A percentile compares a stretch with the other conserved stretches of the same genome.
Conservation (phyloP, 106 monocot species). For the Chionographis japonica region DNA sequence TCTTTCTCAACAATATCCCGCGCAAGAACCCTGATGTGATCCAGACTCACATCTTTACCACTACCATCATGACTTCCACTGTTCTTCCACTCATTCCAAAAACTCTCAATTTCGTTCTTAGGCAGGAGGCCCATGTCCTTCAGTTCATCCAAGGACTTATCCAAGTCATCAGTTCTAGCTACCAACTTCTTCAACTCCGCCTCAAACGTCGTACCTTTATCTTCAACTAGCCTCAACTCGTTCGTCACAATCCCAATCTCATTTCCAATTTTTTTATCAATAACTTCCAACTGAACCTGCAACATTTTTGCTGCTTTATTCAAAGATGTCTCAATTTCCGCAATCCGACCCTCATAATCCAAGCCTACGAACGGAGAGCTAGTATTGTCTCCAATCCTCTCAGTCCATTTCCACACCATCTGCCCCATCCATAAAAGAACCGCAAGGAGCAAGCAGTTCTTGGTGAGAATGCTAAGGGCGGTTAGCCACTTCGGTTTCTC, state of each 20-base stretch:
- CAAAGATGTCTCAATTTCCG: conserved; percentile 62
- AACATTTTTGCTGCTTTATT: conserved; percentile 76
- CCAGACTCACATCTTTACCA: conserved; percentile 23
- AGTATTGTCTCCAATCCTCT: conserved; percentile 7
- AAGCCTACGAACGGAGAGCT: conserved; percentile 30
- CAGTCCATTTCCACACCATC: conserved; percentile 49
- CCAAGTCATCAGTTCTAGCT: conserved; percentile 38
- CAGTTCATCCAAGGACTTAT: conserved; percentile 38
- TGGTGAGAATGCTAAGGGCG: conserved; percentile 47
- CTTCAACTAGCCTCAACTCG: conserved; percentile 46
- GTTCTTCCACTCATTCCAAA: conserved; percentile 36
- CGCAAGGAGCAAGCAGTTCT: conserved; percentile 54
- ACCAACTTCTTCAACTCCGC: conserved; percentile 50
- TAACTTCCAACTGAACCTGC: conserved; percentile 77
- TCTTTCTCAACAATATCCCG: conserved; percentile 51
- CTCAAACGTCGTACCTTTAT: conserved; percentile 33
- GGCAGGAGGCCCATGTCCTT: conserved; percentile 42
- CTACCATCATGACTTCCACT: conserved; percentile 12
- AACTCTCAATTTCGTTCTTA: conserved; percentile 36
- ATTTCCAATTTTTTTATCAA: conserved; percentile 59
- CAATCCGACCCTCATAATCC: conserved; percentile 62
- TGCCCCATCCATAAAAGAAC: conserved; percentile 60
- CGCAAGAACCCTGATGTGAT: conserved; percentile 43
- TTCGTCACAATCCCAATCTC: conserved; percentile 33
- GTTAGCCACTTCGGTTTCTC: conserved; percentile 59